Conservation (phyloP, 1,284 basidiomycete species). For the Cerioporus squamosus region DNA sequence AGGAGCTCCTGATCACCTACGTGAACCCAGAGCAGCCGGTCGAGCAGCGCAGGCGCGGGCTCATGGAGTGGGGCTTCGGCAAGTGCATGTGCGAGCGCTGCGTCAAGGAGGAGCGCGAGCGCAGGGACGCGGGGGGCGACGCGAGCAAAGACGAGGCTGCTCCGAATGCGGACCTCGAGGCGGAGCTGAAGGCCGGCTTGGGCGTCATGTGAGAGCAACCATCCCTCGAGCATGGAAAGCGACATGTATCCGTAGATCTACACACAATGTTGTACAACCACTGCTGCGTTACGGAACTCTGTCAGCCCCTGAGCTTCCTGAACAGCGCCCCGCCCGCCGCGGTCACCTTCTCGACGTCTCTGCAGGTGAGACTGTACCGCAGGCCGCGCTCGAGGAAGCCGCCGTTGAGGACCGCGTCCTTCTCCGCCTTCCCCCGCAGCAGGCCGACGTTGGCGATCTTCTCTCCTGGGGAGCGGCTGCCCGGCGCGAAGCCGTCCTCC, state of each 20-base stretch:
- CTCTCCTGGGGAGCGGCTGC: slow-evolving; percentile 15
- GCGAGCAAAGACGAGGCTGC: slow-evolving; percentile 21
- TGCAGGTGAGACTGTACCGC: slow-evolving; percentile 86
- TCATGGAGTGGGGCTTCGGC: slow-evolving; percentile 81
- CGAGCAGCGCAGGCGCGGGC: slow-evolving; percentile 55
- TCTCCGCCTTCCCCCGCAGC: slow-evolving; percentile 45
- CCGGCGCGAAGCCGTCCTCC: slow-evolving; percentile 49
- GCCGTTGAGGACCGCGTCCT: slow-evolving; percentile 46
- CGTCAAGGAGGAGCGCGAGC: slow-evolving; percentile 51
- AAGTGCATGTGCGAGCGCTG: slow-evolving; percentile 71
- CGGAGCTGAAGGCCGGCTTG: slow-evolving; percentile 53
- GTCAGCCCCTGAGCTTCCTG: slow-evolving; percentile 15
- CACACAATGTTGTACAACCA: neutral
- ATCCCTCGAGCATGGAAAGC: neutral
- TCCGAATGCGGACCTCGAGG: slow-evolving; percentile 30
- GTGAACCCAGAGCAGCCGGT: slow-evolving; percentile 69
- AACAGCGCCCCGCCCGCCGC: slow-evolving; percentile 26
- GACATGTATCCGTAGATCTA: neutral
- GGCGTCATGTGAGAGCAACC: slow-evolving; percentile 40
- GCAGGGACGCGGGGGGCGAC: slow-evolving; percentile 31
- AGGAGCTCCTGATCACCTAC: slow-evolving; percentile 82
- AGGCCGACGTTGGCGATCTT: slow-evolving; percentile 61
- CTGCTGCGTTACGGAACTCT: neutral
- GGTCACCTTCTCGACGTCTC: slow-evolving; percentile 74
- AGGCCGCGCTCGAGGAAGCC: slow-evolving; percentile 58